These are phyloP conservation scores for Erodium moschatum DNA, from an alignment of 441 rosid species.

Conservation along the genomic window DNA sequence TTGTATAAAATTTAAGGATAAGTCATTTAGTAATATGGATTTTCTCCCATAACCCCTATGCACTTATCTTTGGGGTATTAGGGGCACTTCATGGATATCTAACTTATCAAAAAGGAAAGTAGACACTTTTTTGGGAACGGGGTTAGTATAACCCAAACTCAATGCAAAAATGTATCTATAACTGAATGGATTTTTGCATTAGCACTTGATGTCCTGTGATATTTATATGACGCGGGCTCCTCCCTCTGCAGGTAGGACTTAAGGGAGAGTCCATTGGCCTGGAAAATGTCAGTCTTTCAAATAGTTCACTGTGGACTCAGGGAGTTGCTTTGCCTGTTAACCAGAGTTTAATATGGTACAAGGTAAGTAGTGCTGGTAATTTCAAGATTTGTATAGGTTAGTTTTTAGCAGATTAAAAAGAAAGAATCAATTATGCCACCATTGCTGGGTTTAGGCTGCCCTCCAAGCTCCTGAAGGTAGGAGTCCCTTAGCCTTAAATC, in stretches of 20 bases:
- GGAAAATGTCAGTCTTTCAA: slow-evolving; percentile 30
- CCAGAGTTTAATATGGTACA: slow-evolving; percentile 55
- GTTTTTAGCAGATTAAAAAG: neutral
- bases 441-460: slow-evolving; percentile 24
- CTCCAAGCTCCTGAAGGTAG: slow-evolving; percentile 42
- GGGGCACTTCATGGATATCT: neutral
- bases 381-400: neutral
- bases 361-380: slow-evolving; percentile 25
- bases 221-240: neutral
- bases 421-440: neutral
- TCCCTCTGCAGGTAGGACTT: slow-evolving; percentile 43
- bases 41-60: neutral
- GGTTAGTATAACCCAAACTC: neutral
- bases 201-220: neutral
- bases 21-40: neutral
- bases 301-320: slow-evolving; percentile 45
- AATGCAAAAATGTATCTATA: neutral
- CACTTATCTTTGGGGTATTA: neutral
- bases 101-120: neutral
- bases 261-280: slow-evolving; percentile 55
- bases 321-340: slow-evolving; percentile 34
- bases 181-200: neutral
- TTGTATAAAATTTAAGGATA: too few species aligned
- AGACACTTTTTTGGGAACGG: neutral
- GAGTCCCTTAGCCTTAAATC: slow-evolving; percentile 49